Evolutionary conservation across 495 filamentous ascomycete species (phyloP).

Genomic region (Neurospora discreta): DNA sequence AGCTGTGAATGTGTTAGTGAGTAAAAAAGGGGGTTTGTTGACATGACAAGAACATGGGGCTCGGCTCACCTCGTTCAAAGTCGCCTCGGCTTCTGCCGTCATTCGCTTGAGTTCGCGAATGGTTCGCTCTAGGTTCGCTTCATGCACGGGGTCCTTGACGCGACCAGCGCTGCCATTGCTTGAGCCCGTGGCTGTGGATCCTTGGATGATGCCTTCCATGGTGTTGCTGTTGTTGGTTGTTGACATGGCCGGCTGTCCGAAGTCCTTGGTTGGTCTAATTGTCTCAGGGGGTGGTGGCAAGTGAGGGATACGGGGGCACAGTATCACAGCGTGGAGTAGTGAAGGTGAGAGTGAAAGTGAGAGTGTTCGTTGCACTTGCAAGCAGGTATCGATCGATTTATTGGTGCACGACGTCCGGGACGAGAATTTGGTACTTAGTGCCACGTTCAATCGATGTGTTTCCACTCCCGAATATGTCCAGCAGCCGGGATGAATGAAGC

Average conservation of each 20-base stretch:
- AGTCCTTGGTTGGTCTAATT: neutral
- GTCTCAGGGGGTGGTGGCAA: neutral
- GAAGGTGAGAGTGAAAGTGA: neutral
- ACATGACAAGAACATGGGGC: neutral
- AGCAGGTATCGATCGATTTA: neutral
- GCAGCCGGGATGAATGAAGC: neutral
- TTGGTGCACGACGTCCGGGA: neutral
- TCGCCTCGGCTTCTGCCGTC: constrained; percentile 54
- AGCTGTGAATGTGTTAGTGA: neutral
- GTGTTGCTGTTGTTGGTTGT: neutral
- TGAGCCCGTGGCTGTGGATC: neutral
- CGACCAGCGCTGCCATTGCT: neutral
- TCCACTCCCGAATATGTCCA: neutral
- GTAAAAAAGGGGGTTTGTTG: neutral
- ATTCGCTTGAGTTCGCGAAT: constrained; percentile 51
- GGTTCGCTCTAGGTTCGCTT: constrained; percentile 50
- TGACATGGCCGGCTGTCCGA: neutral
- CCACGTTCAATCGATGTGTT: neutral
- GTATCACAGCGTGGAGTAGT: neutral
- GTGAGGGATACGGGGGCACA: neutral
- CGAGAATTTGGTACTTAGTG: neutral
- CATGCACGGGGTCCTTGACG: constrained; percentile 16
- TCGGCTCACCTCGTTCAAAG: constrained; percentile 34
- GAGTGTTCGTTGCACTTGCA: neutral
- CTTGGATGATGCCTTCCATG: neutral